Percentiles rank a stretch among this genome's conserved stretches.
Conservation (phyloP, 441 rosid genomes). For the Pelargonium cotyledonis region DNA sequence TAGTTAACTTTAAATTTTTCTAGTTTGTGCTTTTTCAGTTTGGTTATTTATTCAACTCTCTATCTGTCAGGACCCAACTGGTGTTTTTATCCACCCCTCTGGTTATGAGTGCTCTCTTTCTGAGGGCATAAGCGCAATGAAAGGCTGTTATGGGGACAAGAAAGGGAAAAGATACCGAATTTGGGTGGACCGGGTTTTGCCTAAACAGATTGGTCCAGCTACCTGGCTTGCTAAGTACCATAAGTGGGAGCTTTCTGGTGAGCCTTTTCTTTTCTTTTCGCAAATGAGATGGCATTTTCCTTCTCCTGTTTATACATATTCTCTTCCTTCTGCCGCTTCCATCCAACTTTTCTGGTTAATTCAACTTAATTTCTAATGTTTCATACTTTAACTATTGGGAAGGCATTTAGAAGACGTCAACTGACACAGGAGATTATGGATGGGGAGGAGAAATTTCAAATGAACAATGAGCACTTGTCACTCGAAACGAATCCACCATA, state of each 20-base stretch:
- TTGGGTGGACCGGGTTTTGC: conserved; percentile 70
- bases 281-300: neutral
- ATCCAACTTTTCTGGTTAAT: neutral
- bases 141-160: conserved; percentile 59
- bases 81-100: conserved; percentile 58
- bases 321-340: neutral
- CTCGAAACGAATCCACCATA: no score
- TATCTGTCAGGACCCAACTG: conserved; percentile 47
- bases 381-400: neutral
- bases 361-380: neutral
- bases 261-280: conserved; percentile 15
- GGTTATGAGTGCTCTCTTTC: conserved; percentile 54
- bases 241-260: conserved; percentile 56
- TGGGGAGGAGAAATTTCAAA: no score
- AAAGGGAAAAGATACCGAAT: conserved; percentile 59
- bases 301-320: neutral
- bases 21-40: conserved; percentile 16
- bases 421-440: no score
- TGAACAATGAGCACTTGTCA: no score
- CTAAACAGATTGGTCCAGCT: conserved; percentile 46
- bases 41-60: neutral
- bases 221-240: conserved; percentile 51
- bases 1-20: neutral
- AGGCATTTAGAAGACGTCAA: neutral
- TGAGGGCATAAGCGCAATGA: conserved; percentile 43